Evolutionary conservation across 2,329 filamentous ascomycete species (phyloP), one percentile per base, ranked within the genome.

Genomic region (Clonostachys byssicola): DNA sequence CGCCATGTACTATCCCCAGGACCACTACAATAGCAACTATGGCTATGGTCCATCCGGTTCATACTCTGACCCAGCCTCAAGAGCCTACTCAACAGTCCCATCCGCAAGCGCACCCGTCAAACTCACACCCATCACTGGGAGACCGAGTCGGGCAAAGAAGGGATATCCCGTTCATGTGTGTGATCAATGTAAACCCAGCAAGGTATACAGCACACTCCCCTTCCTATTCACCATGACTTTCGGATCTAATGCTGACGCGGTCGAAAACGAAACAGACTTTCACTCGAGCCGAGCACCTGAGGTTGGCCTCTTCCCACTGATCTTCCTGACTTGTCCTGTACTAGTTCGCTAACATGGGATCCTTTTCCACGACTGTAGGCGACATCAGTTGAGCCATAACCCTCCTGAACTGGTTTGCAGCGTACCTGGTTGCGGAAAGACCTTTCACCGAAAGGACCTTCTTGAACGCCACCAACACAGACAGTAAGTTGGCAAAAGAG

Each of bases 251-350:
- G 13, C 40, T 43, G 41, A n/a, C n/a, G 10, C 16, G 6, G 41
- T 14, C 10, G 41, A 30, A 23, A 43, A 30, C 16, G 30, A 44
- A n/a, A 44, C 49, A 83, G 80, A 83, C 77, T 3, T 84, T 84
- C 51, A 83, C 80, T 12, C 70, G 81, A 56, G 81, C 80, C 33
- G 80, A 84, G 56, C 81, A 84, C 62, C 63, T 84, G 40, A 78
- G 78, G 80, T 83, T 59, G 52, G 66, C 56, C 45, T 30, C 23
- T 30, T 30, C 23, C 23, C 23, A 30, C 23, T 30, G 23, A 30
- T 30, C 8, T 10, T 30, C 23, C 23, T 30, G 8, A 30, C 9
- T 9, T 30, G 10, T 30, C 23, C 23, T 30, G 23, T 30, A 2
- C 9, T 10, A 30, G 23, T 20, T 40, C 13, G 36, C 42, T 44